Evolutionary conservation across 2,329 filamentous ascomycete species (phyloP), one percentile per base, ranked within the genome.

Genomic region (Thielaviopsis euricoi): DNA sequence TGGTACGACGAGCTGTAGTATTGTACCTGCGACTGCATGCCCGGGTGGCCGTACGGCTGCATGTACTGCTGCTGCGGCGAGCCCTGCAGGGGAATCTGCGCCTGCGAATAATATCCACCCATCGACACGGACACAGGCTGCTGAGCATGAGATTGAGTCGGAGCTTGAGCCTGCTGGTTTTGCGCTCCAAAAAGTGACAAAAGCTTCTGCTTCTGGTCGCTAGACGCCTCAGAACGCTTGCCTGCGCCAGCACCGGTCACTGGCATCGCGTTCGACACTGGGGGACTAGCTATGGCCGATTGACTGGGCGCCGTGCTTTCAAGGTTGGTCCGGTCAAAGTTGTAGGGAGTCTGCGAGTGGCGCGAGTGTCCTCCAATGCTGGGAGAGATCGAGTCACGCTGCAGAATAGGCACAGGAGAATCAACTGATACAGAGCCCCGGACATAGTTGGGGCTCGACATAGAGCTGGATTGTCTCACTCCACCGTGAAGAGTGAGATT

Each of bases 161-260:
- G 33, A 33, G 52, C 52, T 51, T 49, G 50, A 6, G 29, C 4
- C 23, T 54, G 46, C 48, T 49, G 48, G 23, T 33, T 37, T 17
- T 63, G 65, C 64, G 79, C 79, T 25, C 78, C 76, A 64, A 87
- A 86, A 1, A 87, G 74, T 5, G 82, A 85, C 13, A 87, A 71
- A 3, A 78, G 69, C 58, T 71, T 70, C 51, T 72, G 71, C 61
- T 67, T 71, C 56, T 77, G 74, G 48, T 71, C 77, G 21, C 67
- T 33, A 2, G 60, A 66, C 25, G 71, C 67, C 46, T 69, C 66
- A 26, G 69, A 67, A 12, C 67, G 67, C 51, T 69, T 68, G 22
- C 65, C 58, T 10, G 64, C 58, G 22, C 65, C 58, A 12, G 64
- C 58, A 6, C 62, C 63, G 5, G 67, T 64, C 23, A 64, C 59